Percentiles rank a stretch among this genome's conserved stretches.
These are phyloP conservation scores for Dothideomycetidae sp. DNA, from an alignment of 2,329 filamentous ascomycete species.

Conservation along the genomic window DNA sequence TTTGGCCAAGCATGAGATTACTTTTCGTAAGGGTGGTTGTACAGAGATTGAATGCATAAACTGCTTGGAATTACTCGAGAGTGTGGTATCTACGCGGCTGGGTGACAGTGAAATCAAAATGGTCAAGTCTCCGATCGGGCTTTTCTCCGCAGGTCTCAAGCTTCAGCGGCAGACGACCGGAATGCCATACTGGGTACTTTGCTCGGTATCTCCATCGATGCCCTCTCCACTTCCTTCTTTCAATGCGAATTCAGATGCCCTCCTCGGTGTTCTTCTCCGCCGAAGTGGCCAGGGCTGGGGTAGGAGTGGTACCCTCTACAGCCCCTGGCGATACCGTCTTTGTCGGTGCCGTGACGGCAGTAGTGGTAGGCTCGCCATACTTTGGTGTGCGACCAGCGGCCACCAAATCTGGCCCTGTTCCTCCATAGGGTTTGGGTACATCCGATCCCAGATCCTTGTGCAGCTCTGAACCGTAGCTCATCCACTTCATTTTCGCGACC, in stretches of 20 bases:
- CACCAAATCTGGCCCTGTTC: slow-evolving; percentile 44
- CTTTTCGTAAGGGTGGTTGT: too few species aligned
- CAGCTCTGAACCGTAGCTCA: slow-evolving; percentile 49
- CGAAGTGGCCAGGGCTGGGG: background rate
- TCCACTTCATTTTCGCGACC: slow-evolving; percentile 34
- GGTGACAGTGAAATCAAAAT: too few species aligned
- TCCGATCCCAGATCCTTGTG: slow-evolving; percentile 49
- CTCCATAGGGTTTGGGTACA: slow-evolving; percentile 67
- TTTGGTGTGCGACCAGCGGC: slow-evolving; percentile 29
- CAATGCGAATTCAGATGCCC: too few species aligned
- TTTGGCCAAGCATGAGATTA: too few species aligned
- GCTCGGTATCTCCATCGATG: too few species aligned
- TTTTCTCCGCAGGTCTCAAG: background rate
- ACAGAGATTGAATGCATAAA: too few species aligned
- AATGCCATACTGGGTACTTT: too few species aligned
- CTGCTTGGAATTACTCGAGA: background rate
- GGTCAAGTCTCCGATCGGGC: too few species aligned
- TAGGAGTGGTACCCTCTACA: too few species aligned
- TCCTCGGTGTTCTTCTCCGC: slow-evolving; percentile 5
- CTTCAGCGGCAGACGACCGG: too few species aligned
- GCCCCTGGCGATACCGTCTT: slow-evolving; percentile 5
- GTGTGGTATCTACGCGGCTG: slow-evolving; percentile 10
- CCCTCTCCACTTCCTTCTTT: too few species aligned
- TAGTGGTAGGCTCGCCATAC: slow-evolving; percentile 15
- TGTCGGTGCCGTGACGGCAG: background rate